phyloP scores from a whole-genome alignment of 2,329 filamentous ascomycete species.

The Neodidymelliopsis sp. region DNA sequence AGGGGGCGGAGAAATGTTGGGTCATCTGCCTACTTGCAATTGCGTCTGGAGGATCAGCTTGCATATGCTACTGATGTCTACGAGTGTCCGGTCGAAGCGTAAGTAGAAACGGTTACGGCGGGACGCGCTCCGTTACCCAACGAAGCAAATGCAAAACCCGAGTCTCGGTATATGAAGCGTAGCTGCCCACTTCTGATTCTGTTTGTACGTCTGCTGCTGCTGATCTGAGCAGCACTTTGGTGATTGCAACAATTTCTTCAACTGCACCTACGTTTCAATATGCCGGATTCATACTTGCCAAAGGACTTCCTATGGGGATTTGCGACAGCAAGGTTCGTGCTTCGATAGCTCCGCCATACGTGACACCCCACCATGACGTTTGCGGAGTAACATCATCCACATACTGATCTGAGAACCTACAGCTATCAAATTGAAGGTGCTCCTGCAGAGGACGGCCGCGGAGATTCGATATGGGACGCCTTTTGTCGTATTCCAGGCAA shows the following conservation, averaged over 20 bases:
- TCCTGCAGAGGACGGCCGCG: conserved; percentile 76
- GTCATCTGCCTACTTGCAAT: conserved; percentile 26
- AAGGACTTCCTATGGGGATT: conserved; percentile 53
- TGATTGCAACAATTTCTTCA: too few species aligned
- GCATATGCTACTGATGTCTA: conserved; percentile 31
- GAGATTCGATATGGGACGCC: conserved; percentile 87
- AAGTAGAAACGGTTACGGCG: conserved; percentile 46
- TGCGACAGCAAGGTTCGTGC: conserved; percentile 51
- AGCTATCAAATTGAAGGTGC: conserved; percentile 91
- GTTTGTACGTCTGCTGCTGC: conserved; percentile 12
- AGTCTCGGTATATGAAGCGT: conserved; percentile 43
- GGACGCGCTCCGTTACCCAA: conserved; percentile 45
- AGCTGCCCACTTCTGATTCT: conserved; percentile 24
- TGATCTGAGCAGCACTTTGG: conserved; percentile 17
- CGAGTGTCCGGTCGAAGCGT: conserved; percentile 36
- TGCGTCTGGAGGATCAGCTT: conserved; percentile 28
- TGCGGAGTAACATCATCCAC: conserved; percentile 10
- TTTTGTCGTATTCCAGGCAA: conserved; percentile 84
- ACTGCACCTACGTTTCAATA: conserved; percentile 28
- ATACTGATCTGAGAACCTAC: conserved; percentile 34
- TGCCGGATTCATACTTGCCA: conserved; percentile 48
- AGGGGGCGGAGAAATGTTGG: conserved; percentile 28
- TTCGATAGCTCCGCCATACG: conserved; percentile 23
- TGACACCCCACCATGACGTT: conserved; percentile 32
- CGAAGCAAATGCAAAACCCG: conserved; percentile 20